phyloP scores from a whole-genome alignment of 106 monocot species.

The Alisma plantagoaquatica region DNA sequence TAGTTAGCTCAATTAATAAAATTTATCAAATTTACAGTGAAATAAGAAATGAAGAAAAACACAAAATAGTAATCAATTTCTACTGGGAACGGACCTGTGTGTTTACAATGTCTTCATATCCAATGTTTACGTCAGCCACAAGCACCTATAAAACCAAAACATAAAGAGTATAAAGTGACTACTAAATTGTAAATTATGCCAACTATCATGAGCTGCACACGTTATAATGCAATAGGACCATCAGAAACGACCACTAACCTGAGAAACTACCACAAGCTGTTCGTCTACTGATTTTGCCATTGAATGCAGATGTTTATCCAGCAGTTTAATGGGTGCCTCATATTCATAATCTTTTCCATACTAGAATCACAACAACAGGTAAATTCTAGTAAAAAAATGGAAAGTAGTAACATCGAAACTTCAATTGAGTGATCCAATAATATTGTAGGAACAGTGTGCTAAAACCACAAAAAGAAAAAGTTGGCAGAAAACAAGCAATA shows the following conservation, averaged over 20 bases:
- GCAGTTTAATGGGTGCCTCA: conserved; percentile 93
- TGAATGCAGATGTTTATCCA: conserved; percentile 85
- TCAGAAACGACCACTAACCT: conserved; percentile 28
- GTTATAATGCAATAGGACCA: background rate
- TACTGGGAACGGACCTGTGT: too few species aligned
- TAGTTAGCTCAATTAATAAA: too few species aligned
- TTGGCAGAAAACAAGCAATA: too few species aligned
- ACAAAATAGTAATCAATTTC: too few species aligned
- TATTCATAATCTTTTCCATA: conserved; percentile 98
- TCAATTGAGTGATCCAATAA: too few species aligned
- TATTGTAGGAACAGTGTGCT: too few species aligned
- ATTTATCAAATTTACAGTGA: too few species aligned
- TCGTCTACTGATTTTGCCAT: conserved; percentile 92
- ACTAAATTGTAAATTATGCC: background rate
- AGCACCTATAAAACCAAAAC: conserved; percentile 55
- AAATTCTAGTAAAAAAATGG: too few species aligned
- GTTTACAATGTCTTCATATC: conserved; percentile 99
- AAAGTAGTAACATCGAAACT: too few species aligned
- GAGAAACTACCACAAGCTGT: conserved; percentile 94
- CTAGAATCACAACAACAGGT: too few species aligned
- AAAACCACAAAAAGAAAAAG: too few species aligned
- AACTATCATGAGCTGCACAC: background rate
- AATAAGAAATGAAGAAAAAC: too few species aligned
- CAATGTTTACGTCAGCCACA: conserved; percentile 95
- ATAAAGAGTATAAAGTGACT: background rate